phyloP scores from a whole-genome alignment of 1,284 basidiomycete species.

The Neonothopanus nambi region DNA sequence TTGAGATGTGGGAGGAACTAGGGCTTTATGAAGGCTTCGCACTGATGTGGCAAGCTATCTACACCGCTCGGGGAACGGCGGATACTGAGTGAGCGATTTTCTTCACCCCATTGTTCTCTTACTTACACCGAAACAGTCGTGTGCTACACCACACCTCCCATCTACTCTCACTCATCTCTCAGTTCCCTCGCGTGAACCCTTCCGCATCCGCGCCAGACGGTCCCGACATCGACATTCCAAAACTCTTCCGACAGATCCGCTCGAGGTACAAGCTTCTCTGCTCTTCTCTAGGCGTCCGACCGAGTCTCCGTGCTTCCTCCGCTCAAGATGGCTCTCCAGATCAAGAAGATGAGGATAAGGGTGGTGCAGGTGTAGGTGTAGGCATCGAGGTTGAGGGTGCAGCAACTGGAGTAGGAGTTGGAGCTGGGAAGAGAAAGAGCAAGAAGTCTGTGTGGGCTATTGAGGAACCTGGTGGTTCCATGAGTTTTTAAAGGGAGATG shows the following conservation, averaged over 20 bases:
- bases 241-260: constrained; percentile 81
- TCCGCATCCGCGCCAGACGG: constrained; percentile 36
- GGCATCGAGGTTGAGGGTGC: too few relatives aligned
- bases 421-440: too few relatives aligned
- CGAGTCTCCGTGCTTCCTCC: constrained; percentile 47
- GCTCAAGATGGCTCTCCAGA: constrained; percentile 17
- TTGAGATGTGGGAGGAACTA: constrained; percentile 96
- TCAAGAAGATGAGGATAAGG: constrained; percentile 15
- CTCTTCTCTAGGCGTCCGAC: constrained; percentile 76
- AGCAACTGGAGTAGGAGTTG: too few relatives aligned
- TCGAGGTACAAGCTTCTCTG: constrained; percentile 89
- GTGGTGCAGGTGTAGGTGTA: not conserved
- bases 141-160: constrained; percentile 63
- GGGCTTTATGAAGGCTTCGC: constrained; percentile 92
- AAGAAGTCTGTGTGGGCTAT: too few relatives aligned
- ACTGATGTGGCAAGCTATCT: constrained; percentile 61
- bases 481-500: too few relatives aligned
- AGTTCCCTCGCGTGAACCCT: constrained; percentile 81
- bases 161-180: constrained; percentile 70
- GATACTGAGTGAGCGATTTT: constrained; percentile 43
- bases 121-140: constrained; percentile 43
- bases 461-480: too few relatives aligned
- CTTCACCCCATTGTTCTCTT: not conserved
- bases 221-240: constrained; percentile 69
- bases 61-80: constrained; percentile 35